Percentiles rank a stretch among this genome's conserved stretches.
phyloP scores from a whole-genome alignment of 179 eudicot species.

The Camellia oleifera region DNA sequence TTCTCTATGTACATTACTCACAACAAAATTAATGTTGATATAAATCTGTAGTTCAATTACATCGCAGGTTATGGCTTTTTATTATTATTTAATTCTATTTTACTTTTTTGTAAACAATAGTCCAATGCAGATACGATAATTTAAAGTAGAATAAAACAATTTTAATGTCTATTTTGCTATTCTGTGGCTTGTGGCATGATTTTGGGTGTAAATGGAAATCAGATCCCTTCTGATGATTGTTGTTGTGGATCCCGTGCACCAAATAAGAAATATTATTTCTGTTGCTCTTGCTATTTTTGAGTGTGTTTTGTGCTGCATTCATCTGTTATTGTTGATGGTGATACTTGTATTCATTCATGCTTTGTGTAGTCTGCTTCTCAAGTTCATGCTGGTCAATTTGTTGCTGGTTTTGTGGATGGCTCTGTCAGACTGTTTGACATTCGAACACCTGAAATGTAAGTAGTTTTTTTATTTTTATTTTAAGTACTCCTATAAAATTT shows the following conservation, averaged over 20 bases:
- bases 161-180: background rate
- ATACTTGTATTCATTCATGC: background rate
- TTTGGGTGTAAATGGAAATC: background rate
- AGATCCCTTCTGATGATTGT: background rate
- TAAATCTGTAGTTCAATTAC: background rate
- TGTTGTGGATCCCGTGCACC: background rate
- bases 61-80: background rate
- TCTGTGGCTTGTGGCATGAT: background rate
- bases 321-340: background rate
- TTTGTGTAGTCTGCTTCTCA: slow-evolving; percentile 83
- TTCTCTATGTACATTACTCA: background rate
- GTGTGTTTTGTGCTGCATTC: background rate
- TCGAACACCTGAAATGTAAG: slow-evolving; percentile 89
- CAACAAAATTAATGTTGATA: background rate
- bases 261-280: background rate
- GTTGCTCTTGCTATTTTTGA: background rate
- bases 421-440: slow-evolving; percentile 79
- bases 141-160: background rate
- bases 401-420: slow-evolving; percentile 89
- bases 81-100: background rate
- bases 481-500: too few species aligned
- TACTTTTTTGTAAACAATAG: background rate
- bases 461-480: background rate
- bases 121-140: background rate
- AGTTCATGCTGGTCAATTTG: slow-evolving; percentile 82